phyloP scores from a whole-genome alignment of 129 eudicot species.

The Artemisia annua region DNA sequence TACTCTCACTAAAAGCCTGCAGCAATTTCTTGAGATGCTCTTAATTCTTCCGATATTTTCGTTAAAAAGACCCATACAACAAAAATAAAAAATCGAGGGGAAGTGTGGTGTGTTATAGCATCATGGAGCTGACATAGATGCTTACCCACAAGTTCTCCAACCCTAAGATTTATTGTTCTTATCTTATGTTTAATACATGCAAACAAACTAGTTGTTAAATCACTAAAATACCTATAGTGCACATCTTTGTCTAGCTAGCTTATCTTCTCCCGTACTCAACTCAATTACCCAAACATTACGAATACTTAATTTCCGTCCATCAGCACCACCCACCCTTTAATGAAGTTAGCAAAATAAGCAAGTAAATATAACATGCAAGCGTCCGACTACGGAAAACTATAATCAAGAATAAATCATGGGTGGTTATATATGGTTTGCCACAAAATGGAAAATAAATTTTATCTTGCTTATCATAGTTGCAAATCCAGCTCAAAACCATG shows the following conservation, averaged over 20 bases:
- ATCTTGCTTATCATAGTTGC: conserved; percentile 10
- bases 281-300: background rate
- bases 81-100: no score
- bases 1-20: no score
- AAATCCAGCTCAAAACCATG: conserved; percentile 25
- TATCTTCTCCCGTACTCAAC: conserved; percentile 32
- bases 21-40: no score
- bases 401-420: conserved; percentile 29
- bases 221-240: conserved; percentile 9
- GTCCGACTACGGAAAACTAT: conserved; percentile 18
- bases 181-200: no score
- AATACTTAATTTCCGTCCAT: conserved; percentile 16
- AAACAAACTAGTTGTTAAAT: background rate
- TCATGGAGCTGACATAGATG: no score
- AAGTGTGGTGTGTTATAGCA: no score
- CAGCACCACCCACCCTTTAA: conserved; percentile 26
- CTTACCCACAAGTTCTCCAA: no score
- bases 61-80: no score
- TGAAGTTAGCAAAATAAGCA: conserved; percentile 12
- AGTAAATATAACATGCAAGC: conserved; percentile 33
- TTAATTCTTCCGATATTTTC: no score
- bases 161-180: no score
- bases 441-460: conserved; percentile 19
- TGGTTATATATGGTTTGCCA: conserved; percentile 34
- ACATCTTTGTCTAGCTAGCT: conserved; percentile 37